Conservation (phyloP, 345 rosid genomes). For the Xanthoceras sorbifolium region DNA sequence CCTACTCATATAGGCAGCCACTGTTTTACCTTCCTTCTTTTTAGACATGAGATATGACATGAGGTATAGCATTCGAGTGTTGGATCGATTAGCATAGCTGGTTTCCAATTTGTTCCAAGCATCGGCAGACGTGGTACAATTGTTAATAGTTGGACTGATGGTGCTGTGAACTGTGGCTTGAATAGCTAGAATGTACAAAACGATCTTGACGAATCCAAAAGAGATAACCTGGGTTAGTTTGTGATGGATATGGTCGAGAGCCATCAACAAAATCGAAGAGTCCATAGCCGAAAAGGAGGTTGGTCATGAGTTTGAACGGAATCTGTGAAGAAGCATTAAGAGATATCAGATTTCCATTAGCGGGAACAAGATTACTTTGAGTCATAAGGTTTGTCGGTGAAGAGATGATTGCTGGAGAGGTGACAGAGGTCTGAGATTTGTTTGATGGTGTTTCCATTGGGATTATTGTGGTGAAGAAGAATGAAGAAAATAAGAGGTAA, state of each 20-base stretch:
- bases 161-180: neutral
- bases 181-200: neutral
- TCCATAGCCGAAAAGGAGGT: conserved; percentile 3
- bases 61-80: too few species aligned
- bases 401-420: neutral
- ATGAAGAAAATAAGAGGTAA: neutral
- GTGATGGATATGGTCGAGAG: neutral
- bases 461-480: neutral
- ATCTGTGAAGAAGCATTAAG: conserved; percentile 6
- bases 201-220: neutral
- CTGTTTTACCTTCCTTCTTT: too few species aligned
- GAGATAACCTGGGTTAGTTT: too few species aligned
- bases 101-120: conserved; percentile 8
- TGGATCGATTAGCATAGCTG: neutral
- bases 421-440: neutral
- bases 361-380: neutral
- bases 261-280: neutral
- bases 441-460: too few species aligned
- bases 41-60: too few species aligned
- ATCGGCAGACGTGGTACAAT: neutral
- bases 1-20: neutral
- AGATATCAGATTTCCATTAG: conserved; percentile 6
- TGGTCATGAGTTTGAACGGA: conserved; percentile 12
- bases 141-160: neutral
- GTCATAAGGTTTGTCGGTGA: neutral